Percentiles rank a stretch among this genome's conserved stretches.
Evolutionary conservation across 2,329 filamentous ascomycete genomes (phyloP).

Genomic region (Fusarium drepaniforme): DNA sequence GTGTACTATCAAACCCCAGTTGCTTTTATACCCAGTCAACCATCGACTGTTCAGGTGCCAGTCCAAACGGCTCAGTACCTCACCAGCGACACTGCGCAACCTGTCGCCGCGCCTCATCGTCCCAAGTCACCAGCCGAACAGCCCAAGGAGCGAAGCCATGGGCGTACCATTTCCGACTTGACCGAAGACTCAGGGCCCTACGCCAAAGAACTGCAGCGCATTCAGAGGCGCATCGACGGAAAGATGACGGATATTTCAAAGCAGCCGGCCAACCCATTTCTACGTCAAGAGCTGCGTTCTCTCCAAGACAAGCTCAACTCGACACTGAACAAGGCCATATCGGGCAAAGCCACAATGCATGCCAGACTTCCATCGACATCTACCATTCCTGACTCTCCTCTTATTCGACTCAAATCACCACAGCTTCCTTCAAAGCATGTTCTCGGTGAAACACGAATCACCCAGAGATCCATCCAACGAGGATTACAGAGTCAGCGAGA

Average conservation of each 20-base stretch:
- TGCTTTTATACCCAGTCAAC: constrained; percentile 27
- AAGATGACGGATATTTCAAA: constrained; percentile 42
- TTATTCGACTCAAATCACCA: neutral
- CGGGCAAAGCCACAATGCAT: constrained; percentile 6
- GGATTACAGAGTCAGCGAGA: constrained; percentile 16
- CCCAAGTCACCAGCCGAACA: neutral
- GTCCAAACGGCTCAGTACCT: constrained; percentile 26
- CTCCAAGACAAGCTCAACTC: constrained; percentile 48
- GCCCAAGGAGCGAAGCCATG: neutral
- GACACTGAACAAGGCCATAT: constrained; percentile 44
- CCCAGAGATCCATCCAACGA: neutral
- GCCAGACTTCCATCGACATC: neutral
- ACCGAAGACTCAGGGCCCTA: constrained; percentile 17
- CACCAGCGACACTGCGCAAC: neutral
- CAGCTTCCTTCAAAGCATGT: neutral
- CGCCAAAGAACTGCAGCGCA: constrained; percentile 38
- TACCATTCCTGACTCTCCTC: constrained; percentile 8
- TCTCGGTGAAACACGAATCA: neutral
- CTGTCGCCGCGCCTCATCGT: neutral
- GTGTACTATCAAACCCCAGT: constrained; percentile 39
- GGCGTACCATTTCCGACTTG: neutral
- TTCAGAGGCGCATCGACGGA: constrained; percentile 45
- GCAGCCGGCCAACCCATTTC: constrained; percentile 33
- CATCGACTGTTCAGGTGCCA: constrained; percentile 13
- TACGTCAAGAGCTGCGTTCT: constrained; percentile 42